Evolutionary conservation across 345 rosid genomes (phyloP).

Genomic region (Nasturtium officinale): DNA sequence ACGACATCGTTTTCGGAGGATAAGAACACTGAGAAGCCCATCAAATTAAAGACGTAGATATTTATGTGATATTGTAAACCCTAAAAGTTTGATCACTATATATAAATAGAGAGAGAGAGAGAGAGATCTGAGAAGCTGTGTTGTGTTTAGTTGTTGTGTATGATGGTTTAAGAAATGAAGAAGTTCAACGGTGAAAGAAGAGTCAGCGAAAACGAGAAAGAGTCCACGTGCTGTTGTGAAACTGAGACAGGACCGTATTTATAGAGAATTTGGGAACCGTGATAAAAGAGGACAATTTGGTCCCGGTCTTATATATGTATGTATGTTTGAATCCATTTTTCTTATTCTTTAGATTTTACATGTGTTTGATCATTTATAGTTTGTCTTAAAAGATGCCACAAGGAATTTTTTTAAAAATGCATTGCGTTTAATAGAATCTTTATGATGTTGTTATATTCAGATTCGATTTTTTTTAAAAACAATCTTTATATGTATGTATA

Average conservation of each 20-base stretch:
- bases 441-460: neutral
- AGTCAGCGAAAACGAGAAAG: conserved; percentile 33
- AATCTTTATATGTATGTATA: too few relatives aligned
- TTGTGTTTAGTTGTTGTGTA: too few relatives aligned
- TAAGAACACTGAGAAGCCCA: conserved; percentile 45
- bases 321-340: conserved; percentile 5
- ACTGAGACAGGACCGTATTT: conserved; percentile 28
- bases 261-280: conserved; percentile 28
- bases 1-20: conserved; percentile 36
- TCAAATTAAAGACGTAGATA: neutral
- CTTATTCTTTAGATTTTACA: conserved; percentile 18
- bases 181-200: conserved; percentile 35
- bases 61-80: neutral
- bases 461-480: neutral
- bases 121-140: conserved; percentile 2
- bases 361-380: conserved; percentile 22
- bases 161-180: conserved; percentile 13
- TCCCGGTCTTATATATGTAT: conserved; percentile 9
- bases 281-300: conserved; percentile 28
- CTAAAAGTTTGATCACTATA: neutral
- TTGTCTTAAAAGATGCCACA: conserved; percentile 15
- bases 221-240: conserved; percentile 36
- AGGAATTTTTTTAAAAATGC: conserved; percentile 1
- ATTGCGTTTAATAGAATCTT: neutral
- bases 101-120: neutral